A percentile compares a stretch with the other conserved stretches of the same genome.
Conservation (phyloP, 495 filamentous ascomycete genomes). For the Penicillium bovifimosum region DNA sequence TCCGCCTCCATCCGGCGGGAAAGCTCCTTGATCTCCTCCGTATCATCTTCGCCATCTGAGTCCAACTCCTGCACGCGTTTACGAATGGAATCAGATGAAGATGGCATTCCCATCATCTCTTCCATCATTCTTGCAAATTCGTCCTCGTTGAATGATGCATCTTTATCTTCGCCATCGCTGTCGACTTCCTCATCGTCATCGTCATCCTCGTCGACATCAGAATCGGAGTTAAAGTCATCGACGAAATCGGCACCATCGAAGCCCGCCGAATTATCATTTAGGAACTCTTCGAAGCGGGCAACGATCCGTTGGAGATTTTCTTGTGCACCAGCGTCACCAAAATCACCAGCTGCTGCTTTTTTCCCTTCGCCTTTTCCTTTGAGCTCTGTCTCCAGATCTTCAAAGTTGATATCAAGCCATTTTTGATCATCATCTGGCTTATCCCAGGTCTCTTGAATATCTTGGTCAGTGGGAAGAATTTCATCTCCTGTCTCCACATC, state of each 20-base stretch:
- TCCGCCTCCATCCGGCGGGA: constrained; percentile 78
- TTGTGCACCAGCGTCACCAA: constrained; percentile 76
- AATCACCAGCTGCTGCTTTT: constrained; percentile 39
- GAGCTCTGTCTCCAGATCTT: constrained; percentile 80
- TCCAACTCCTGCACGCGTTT: constrained; percentile 45
- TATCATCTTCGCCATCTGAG: constrained; percentile 50
- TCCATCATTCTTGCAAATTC: constrained; percentile 85
- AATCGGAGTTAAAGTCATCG: constrained; percentile 56
- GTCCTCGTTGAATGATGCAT: constrained; percentile 75
- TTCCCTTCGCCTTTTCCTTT: constrained; percentile 44
- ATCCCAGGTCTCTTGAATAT: constrained; percentile 63
- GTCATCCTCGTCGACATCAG: constrained; percentile 57
- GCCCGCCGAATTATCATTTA: constrained; percentile 80
- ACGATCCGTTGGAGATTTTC: constrained; percentile 86
- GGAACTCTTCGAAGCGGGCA: constrained; percentile 82
- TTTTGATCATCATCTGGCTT: constrained; percentile 68
- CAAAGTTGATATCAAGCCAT: constrained; percentile 92
- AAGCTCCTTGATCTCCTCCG: constrained; percentile 63
- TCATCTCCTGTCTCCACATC: constrained; percentile 61
- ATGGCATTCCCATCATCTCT: constrained; percentile 87
- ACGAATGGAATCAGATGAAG: constrained; percentile 25
- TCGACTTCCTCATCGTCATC: constrained; percentile 53
- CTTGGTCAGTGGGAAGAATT: constrained; percentile 62
- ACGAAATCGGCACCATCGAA: constrained; percentile 68
- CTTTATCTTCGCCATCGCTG: constrained; percentile 64